Evolutionary conservation across 495 filamentous ascomycete species (phyloP).

Genomic region (Penicillium maclennaniae): DNA sequence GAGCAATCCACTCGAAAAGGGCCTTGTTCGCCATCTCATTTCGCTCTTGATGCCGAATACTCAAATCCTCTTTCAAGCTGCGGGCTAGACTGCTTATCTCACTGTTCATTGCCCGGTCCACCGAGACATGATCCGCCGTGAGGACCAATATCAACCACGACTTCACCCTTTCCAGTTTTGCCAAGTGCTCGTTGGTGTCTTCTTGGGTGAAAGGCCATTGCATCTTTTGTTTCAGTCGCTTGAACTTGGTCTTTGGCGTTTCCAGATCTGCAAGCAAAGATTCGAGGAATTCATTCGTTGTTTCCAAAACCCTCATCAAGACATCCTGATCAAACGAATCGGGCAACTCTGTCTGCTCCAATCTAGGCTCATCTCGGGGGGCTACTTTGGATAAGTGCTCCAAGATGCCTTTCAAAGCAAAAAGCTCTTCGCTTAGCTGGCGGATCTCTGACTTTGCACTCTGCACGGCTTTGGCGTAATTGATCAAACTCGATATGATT

Average conservation of each 20-base stretch:
- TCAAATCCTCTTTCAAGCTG: conserved; percentile 16
- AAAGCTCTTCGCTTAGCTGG: conserved; percentile 21
- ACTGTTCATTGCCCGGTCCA: conserved; percentile 12
- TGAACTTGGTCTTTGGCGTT: conserved; percentile 10
- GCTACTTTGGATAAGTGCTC: conserved; percentile 13
- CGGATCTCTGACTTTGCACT: conserved; percentile 18
- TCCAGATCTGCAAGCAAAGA: conserved; percentile 14
- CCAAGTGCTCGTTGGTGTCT: conserved; percentile 14
- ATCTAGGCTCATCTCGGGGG: not conserved
- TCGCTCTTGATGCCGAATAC: conserved; percentile 15
- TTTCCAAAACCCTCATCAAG: conserved; percentile 10
- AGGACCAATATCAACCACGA: conserved; percentile 26
- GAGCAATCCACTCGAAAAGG: conserved; percentile 21
- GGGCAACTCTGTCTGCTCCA: not conserved
- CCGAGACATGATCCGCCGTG: conserved; percentile 12
- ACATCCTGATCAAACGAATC: conserved; percentile 7
- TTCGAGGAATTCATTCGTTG: conserved; percentile 17
- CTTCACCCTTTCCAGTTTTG: conserved; percentile 20
- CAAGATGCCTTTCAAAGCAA: conserved; percentile 20
- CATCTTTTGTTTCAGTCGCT: conserved; percentile 17
- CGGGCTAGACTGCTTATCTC: conserved; percentile 14
- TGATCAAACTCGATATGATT: conserved; percentile 14
- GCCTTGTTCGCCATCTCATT: conserved; percentile 5
- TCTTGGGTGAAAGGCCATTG: conserved; percentile 22
- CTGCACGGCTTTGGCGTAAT: conserved; percentile 17